Percentiles rank a stretch among this genome's conserved stretches.
These are phyloP conservation scores for Gossypium sturtianum DNA, from an alignment of 345 rosid genomes.

Conservation along the genomic window DNA sequence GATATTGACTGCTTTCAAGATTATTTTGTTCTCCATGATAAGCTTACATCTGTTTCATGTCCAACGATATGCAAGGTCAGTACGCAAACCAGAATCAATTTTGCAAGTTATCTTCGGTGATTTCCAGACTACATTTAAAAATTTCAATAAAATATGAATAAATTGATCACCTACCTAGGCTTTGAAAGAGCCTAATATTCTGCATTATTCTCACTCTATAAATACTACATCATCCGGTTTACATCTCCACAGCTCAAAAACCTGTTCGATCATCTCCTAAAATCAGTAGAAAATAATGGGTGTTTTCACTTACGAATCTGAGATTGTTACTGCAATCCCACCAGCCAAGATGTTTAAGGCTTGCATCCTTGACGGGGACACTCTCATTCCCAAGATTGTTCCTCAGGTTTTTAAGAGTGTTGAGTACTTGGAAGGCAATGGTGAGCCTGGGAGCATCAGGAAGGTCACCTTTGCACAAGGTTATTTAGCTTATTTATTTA, in stretches of 20 bases:
- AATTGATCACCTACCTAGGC: too few relatives aligned
- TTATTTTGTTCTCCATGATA: background rate
- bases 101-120: background rate
- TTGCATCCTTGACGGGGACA: constrained; percentile 22
- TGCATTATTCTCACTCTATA: background rate
- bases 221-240: background rate
- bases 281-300: constrained; percentile 12
- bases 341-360: constrained; percentile 23
- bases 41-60: background rate
- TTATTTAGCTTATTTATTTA: too few relatives aligned
- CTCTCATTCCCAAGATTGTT: constrained; percentile 23
- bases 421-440: constrained; percentile 29
- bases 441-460: background rate
- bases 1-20: background rate
- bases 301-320: constrained; percentile 19
- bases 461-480: background rate
- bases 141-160: too few relatives aligned
- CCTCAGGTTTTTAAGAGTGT: constrained; percentile 27
- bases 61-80: background rate
- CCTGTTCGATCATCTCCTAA: background rate
- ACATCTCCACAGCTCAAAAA: background rate
- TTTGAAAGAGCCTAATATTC: background rate
- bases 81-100: background rate
- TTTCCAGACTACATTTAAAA: background rate
- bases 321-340: constrained; percentile 15